Percentiles rank a stretch among this genome's conserved stretches.
phyloP scores from a whole-genome alignment of 352 stramenopile species.

The Globisporangium emineosum region DNA sequence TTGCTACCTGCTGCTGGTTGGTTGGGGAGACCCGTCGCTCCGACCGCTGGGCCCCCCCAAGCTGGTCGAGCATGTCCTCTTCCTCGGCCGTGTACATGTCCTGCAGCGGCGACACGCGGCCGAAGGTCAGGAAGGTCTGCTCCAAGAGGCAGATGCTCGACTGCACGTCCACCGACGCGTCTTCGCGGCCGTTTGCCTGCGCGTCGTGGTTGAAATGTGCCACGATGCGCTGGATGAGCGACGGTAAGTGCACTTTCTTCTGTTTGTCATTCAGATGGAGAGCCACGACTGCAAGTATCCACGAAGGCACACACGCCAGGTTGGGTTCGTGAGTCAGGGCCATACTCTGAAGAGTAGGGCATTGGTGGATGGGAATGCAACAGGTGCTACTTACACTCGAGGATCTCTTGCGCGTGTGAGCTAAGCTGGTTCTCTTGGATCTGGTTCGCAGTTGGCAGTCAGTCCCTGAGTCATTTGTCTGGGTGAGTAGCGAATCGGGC shows the following conservation, averaged over 20 bases:
- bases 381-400: too few species aligned
- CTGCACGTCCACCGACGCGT: slow-evolving; percentile 61
- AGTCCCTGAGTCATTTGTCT: neutral
- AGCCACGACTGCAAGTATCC: slow-evolving; percentile 25
- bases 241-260: slow-evolving; percentile 29
- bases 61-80: slow-evolving; percentile 64
- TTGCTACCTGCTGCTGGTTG: neutral
- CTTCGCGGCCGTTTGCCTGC: slow-evolving; percentile 20
- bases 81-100: slow-evolving; percentile 81
- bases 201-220: slow-evolving; percentile 34
- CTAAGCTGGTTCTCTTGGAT: slow-evolving; percentile 52
- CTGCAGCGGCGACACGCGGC: slow-evolving; percentile 55
- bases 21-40: slow-evolving; percentile 11
- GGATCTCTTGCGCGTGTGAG: slow-evolving; percentile 47
- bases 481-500: neutral
- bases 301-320: neutral
- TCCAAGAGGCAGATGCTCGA: slow-evolving; percentile 66
- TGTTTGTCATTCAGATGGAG: slow-evolving; percentile 41
- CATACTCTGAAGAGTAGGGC: too few species aligned
- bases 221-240: slow-evolving; percentile 37
- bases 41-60: slow-evolving; percentile 25
- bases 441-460: slow-evolving; percentile 15
- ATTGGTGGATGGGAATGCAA: too few species aligned
- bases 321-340: neutral
- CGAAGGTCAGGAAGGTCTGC: slow-evolving; percentile 52